Base-by-base conservation (phyloP, 495 filamentous ascomycete genomes). In the Tetracladium marchalianum region DNA sequence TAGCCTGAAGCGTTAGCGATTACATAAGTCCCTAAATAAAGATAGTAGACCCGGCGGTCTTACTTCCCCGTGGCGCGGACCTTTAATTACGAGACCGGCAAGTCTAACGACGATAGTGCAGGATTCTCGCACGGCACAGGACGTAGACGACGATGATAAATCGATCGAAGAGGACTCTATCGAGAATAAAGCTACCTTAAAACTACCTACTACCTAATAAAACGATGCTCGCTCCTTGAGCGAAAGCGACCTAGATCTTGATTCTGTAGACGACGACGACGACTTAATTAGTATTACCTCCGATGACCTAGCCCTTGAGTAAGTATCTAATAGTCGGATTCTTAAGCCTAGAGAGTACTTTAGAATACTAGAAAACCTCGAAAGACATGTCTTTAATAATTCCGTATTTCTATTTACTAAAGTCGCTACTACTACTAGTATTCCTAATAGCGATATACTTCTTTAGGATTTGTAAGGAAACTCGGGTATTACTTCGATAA, bases 131-230 rank as follows among this genome's bases (percentile, higher is more conserved):
- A 27, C 7, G 32, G 62, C 60, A 10, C 69, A 72, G 9, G 62
- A 73, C 1, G 64, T 75, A 22, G 71, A 73, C 5, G 68, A 67
- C 11, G 71, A 72, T 19, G 75, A 77, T 10, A 66, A 71, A 11
- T 61, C 65, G 31, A 65, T 66, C 39, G 69, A 72, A 40, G 70
- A 75, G 27, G 56, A 50, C 9, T 68, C 68, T 31, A 57, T 71
- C 39, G 66, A 68, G 47, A 50, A 62, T 4, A 64, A 72, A 18
- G 60, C 66, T 4, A 62, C 58, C 52, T 66, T 62, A 40, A 27
- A 27, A 27, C 22, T 7, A 27, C 22, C 22, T 27, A 27, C 22
- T 27, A 27, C 22, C 22, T 7, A 27, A 27, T 7, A 27, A 27
- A 27, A 27, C 7, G 22, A 27, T 27, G 22, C 22, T 27, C 22